A percentile compares a stretch with the other conserved stretches of the same genome.
Evolutionary conservation across 1,284 basidiomycete species (phyloP).

Genomic region (Sparassis latifolia): DNA sequence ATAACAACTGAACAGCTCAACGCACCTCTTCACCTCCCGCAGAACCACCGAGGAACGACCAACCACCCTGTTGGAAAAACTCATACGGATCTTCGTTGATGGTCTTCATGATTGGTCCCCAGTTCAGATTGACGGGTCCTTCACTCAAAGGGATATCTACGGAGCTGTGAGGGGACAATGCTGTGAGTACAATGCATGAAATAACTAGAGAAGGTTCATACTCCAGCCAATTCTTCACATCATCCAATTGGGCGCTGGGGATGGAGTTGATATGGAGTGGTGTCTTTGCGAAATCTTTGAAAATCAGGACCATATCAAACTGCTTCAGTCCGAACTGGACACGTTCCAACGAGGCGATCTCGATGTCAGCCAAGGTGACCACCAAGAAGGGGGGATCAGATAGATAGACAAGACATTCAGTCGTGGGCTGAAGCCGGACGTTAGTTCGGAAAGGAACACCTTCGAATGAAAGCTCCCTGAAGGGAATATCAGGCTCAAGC

Average conservation of each 20-base stretch:
- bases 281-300: slow-evolving; percentile 91
- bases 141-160: slow-evolving; percentile 96
- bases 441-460: slow-evolving; percentile 97
- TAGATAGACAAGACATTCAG: slow-evolving; percentile 94
- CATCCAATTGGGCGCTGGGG: slow-evolving; percentile 84
- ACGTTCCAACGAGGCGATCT: slow-evolving; percentile 95
- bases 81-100: slow-evolving; percentile 94
- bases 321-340: slow-evolving; percentile 96
- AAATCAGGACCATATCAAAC: slow-evolving; percentile 95
- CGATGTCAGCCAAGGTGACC: slow-evolving; percentile 91
- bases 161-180: slow-evolving; percentile 47
- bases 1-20: slow-evolving; percentile 6
- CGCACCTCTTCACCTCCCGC: slow-evolving; percentile 61
- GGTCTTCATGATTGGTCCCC: slow-evolving; percentile 97
- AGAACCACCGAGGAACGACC: slow-evolving; percentile 84
- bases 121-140: slow-evolving; percentile 96
- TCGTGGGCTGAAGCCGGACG: slow-evolving; percentile 92
- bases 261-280: slow-evolving; percentile 96
- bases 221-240: slow-evolving; percentile 99
- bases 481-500: slow-evolving; percentile 93
- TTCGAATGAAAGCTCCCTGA: slow-evolving; percentile 95
- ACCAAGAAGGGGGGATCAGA: slow-evolving; percentile 96
- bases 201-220: slow-evolving; percentile 35
- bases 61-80: slow-evolving; percentile 95
- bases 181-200: background rate